A percentile compares a stretch with the other conserved stretches of the same genome.
Evolutionary conservation across 1,284 basidiomycete genomes (phyloP).

Genomic region (Volvariella surrecta): DNA sequence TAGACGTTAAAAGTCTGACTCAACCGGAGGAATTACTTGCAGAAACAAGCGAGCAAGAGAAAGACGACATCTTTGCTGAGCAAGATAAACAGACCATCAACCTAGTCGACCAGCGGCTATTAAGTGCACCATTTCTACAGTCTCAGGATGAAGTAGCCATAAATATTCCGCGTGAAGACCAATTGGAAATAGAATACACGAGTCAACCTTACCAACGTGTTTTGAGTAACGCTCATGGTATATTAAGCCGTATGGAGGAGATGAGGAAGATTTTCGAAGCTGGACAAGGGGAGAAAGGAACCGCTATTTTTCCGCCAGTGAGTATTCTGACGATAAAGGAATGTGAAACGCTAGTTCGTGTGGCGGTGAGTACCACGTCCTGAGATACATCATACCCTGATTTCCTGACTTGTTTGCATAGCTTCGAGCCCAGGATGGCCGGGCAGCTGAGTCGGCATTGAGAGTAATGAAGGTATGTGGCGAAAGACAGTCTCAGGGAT

Average conservation of each 20-base stretch:
- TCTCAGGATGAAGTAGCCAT: no score
- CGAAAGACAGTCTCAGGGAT: not conserved
- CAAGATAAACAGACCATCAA: conserved; percentile 21
- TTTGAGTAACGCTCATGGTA: conserved; percentile 18
- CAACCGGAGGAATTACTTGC: conserved; percentile 6
- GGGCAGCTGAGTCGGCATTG: conserved; percentile 24
- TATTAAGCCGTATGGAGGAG: conserved; percentile 21
- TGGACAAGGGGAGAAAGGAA: conserved; percentile 11
- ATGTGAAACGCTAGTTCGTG: conserved; percentile 40
- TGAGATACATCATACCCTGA: conserved; percentile 3
- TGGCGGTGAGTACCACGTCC: conserved; percentile 22
- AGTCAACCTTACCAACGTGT: conserved; percentile 19
- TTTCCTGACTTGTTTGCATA: conserved; percentile 11
- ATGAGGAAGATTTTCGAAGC: conserved; percentile 13
- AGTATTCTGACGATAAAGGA: conserved; percentile 36
- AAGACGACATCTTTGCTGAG: conserved; percentile 13
- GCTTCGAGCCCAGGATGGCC: conserved; percentile 23
- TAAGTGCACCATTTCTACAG: conserved; percentile 7
- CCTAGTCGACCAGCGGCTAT: conserved; percentile 17
- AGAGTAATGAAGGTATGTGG: conserved; percentile 43
- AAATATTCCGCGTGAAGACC: conserved; percentile 4
- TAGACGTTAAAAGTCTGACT: conserved; percentile 25
- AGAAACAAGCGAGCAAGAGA: conserved; percentile 9
- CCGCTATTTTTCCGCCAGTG: conserved; percentile 22
- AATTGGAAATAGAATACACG: conserved; percentile 2